phyloP scores from a whole-genome alignment of 805 yeast species.

The Hanseniaspora occidentalis region DNA sequence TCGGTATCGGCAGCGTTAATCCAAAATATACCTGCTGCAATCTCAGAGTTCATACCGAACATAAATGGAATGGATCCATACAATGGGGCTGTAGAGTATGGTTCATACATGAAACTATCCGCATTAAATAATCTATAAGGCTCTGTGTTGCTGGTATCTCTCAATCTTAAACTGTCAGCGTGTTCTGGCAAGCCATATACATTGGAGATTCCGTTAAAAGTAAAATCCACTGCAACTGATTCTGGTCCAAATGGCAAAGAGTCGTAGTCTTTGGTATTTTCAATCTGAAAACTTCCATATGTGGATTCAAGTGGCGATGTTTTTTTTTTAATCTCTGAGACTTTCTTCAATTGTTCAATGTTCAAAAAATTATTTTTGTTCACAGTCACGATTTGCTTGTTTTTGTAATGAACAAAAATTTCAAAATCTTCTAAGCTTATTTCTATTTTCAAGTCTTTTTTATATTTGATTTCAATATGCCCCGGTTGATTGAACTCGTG shows the following conservation, averaged over 20 bases:
- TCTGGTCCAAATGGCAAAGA: constrained; percentile 76
- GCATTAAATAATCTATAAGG: constrained; percentile 89
- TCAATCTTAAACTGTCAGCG: constrained; percentile 65
- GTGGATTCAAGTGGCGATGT: constrained; percentile 47
- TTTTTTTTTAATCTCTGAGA: constrained; percentile 29
- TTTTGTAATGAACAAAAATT: constrained; percentile 35
- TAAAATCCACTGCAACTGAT: constrained; percentile 68
- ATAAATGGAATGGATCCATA: constrained; percentile 90
- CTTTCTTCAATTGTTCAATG: constrained; percentile 64
- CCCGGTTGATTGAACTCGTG: background rate
- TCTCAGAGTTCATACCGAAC: constrained; percentile 47
- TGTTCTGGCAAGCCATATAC: constrained; percentile 97
- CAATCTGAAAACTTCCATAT: constrained; percentile 26
- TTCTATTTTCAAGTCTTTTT: constrained; percentile 28
- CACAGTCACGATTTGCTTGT: constrained; percentile 36
- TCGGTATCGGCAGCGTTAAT: constrained; percentile 87
- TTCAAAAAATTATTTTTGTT: constrained; percentile 66
- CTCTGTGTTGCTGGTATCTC: constrained; percentile 46
- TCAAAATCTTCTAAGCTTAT: constrained; percentile 38
- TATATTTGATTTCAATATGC: constrained; percentile 27
- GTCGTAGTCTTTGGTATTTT: constrained; percentile 51
- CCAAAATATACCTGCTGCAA: constrained; percentile 79
- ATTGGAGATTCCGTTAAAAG: constrained; percentile 43
- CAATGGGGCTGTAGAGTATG: constrained; percentile 76
- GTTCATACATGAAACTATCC: constrained; percentile 89